These are phyloP conservation scores for Rhizoclosmatium globosum DNA, from an alignment of 192 early-diverging fungal genomes.

Conservation along the genomic window DNA sequence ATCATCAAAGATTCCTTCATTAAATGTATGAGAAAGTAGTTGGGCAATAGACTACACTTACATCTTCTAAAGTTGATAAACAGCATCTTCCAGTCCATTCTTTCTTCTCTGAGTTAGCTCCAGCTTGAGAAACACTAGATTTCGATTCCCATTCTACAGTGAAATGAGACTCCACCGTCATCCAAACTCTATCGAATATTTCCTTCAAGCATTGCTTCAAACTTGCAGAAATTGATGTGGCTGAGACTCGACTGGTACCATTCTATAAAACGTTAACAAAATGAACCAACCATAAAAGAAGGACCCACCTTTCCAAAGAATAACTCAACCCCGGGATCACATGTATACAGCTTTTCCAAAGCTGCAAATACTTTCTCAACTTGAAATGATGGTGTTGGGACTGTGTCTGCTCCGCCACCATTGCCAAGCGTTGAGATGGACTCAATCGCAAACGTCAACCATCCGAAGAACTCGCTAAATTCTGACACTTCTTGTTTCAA, in stretches of 20 bases:
- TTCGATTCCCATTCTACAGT: neutral
- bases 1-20: neutral
- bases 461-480: constrained; percentile 17
- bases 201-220: neutral
- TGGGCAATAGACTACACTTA: too few species aligned
- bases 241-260: neutral
- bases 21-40: neutral
- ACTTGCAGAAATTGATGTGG: neutral
- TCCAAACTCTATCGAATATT: constrained; percentile 14
- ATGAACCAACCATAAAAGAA: neutral
- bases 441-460: constrained; percentile 31
- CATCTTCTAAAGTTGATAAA: too few species aligned
- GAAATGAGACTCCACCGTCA: neutral
- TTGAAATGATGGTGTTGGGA: constrained; percentile 12
- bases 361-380: neutral
- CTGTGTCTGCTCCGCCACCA: neutral
- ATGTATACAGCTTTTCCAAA: constrained; percentile 8
- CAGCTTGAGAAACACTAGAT: neutral
- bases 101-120: too few species aligned
- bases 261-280: neutral
- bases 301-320: constrained; percentile 22
- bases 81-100: too few species aligned
- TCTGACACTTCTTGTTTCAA: constrained; percentile 14
- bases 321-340: neutral
- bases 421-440: constrained; percentile 15